phyloP scores from a whole-genome alignment of 345 rosid species.

The Heritiera fomes region DNA sequence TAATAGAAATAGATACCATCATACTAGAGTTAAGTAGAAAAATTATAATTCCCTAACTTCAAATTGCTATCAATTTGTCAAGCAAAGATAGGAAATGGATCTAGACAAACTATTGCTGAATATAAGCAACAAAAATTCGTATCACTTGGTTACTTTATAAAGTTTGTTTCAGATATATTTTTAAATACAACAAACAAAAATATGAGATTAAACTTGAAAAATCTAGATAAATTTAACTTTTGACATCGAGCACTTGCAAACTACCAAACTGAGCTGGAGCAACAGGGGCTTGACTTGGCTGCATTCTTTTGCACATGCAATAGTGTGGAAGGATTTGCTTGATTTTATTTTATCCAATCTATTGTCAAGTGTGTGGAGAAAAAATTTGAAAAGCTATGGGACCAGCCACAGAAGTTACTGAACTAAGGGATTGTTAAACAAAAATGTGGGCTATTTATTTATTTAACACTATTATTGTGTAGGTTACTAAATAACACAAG shows the following conservation, averaged over 20 bases:
- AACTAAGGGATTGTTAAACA: background rate
- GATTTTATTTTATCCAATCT: background rate
- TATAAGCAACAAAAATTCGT: background rate
- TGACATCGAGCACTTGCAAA: background rate
- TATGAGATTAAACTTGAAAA: background rate
- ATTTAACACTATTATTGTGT: background rate
- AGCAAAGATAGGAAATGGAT: background rate
- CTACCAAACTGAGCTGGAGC: background rate
- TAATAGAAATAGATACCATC: background rate
- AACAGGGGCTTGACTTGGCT: background rate
- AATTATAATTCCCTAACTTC: background rate
- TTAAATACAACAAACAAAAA: background rate
- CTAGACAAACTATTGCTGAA: background rate
- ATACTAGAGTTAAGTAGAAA: constrained; percentile 3
- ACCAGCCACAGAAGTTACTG: background rate
- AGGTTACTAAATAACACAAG: background rate
- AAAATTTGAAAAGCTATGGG: background rate
- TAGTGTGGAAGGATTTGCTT: background rate
- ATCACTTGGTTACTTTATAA: background rate
- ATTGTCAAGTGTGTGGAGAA: background rate
- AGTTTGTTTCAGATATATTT: background rate
- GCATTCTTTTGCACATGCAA: background rate
- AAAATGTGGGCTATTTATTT: background rate
- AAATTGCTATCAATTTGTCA: background rate
- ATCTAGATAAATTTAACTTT: background rate